Evolutionary conservation across 2,329 filamentous ascomycete genomes (phyloP), one percentile per base, ranked within the genome.

Genomic region (Nemania serpens): DNA sequence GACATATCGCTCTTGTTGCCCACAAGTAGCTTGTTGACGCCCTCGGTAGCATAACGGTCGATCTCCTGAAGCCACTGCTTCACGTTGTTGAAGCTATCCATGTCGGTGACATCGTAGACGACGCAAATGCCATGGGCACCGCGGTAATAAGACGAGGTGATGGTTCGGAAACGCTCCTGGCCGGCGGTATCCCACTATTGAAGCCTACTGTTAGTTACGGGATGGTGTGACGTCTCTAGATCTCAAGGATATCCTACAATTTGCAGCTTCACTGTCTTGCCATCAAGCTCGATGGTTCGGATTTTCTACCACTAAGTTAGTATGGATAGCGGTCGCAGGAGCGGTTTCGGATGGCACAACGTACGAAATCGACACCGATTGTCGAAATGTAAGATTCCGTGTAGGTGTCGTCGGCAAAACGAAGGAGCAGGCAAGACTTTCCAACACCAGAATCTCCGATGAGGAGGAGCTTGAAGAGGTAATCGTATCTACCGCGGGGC

Each of bases 1-100:
- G 94, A 88, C 93, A 99, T 98, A 91, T 99, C 95, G 81, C 93
- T 97, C 90, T 99, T 99, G 90, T 99, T 99, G 75, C 95, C 95
- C 66, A 99, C 94, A 65, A 99, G 88, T 69, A 99, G 86, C 87
- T 99, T 99, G 88, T 99, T 99, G 75, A 99, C 95, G 69, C 95
- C 95, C 82, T 99, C 95, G 70, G 95, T 99, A 72, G 95, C 95
- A 75, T 99, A 98, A 78, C 95, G 89, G 83, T 99, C 95, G 73
- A 99, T 99, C 83, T 99, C 95, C 80, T 99, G 95, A 65, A 99
- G 88, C 95, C 95, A 99, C 85, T 99, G 95, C 91, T 99, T 98
- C 74, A 99, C 95, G 83, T 98, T 99, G 89, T 99, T 98, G 91
- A 99, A 99, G 33, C 92, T 97, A 79, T 98, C 95, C 94, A 98